Conservation (phyloP, 495 filamentous ascomycete genomes). For the Evernia prunastri region DNA sequence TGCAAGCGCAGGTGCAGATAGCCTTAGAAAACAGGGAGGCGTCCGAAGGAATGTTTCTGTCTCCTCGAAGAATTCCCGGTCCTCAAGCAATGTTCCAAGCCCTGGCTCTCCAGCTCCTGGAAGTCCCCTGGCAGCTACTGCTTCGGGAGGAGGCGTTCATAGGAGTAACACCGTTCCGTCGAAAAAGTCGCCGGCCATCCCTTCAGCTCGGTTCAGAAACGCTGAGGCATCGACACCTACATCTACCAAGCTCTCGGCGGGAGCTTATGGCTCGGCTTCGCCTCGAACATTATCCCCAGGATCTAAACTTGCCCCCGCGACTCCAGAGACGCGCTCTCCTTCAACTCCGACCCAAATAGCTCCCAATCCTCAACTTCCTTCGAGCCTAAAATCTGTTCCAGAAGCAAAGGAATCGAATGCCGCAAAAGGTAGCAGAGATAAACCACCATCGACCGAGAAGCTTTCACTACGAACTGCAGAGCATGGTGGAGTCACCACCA, state of each 20-base stretch:
- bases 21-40: constrained; percentile 68
- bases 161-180: constrained; percentile 95
- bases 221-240: constrained; percentile 32
- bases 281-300: constrained; percentile 17
- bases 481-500: constrained; percentile 27
- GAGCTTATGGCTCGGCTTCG: constrained; percentile 28
- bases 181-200: constrained; percentile 72
- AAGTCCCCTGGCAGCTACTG: constrained; percentile 34
- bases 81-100: constrained; percentile 62
- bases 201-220: constrained; percentile 39
- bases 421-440: constrained; percentile 28
- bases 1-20: constrained; percentile 80
- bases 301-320: constrained; percentile 6
- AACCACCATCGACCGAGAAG: constrained; percentile 20
- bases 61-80: constrained; percentile 60
- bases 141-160: constrained; percentile 59
- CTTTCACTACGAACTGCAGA: constrained; percentile 39
- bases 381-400: constrained; percentile 14
- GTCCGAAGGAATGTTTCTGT: constrained; percentile 81
- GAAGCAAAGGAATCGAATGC: constrained; percentile 10
- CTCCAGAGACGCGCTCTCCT: constrained; percentile 10
- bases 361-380: constrained; percentile 16
- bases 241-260: constrained; percentile 31
- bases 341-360: constrained; percentile 5
- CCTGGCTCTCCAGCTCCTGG: constrained; percentile 61